Evolutionary conservation across 495 filamentous ascomycete species (phyloP).

Genomic region (Daldinia decipiens): DNA sequence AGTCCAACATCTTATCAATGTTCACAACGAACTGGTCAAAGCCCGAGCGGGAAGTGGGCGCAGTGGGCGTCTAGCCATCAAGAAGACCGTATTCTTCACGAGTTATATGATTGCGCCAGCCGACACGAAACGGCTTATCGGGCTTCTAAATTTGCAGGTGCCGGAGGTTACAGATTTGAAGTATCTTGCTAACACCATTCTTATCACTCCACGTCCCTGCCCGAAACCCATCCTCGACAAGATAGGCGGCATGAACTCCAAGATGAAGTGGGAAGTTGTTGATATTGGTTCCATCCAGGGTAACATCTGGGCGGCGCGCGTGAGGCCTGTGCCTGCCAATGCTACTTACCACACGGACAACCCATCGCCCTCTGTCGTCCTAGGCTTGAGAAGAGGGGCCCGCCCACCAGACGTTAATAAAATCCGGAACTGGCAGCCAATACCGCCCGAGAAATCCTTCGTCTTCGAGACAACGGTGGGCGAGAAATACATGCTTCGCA

Average conservation of each 20-base stretch:
- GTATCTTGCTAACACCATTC: conserved; percentile 86
- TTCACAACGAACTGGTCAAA: conserved; percentile 71
- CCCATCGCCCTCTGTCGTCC: conserved; percentile 74
- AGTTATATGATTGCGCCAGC: conserved; percentile 82
- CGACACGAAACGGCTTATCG: conserved; percentile 75
- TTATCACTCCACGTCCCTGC: conserved; percentile 82
- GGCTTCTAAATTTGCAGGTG: conserved; percentile 69
- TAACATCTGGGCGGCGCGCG: conserved; percentile 84
- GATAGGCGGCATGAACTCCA: conserved; percentile 84
- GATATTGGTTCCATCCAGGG: conserved; percentile 78
- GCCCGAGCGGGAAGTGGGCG: conserved; percentile 45
- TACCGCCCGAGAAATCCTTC: conserved; percentile 71
- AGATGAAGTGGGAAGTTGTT: conserved; percentile 83
- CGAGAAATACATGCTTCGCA: conserved; percentile 82
- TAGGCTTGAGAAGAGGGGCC: conserved; percentile 75
- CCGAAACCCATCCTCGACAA: conserved; percentile 74
- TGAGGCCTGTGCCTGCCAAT: conserved; percentile 74
- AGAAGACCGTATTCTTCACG: conserved; percentile 91
- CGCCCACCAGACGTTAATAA: conserved; percentile 81
- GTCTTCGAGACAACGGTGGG: conserved; percentile 82
- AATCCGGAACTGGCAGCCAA: conserved; percentile 86
- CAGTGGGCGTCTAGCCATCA: conserved; percentile 69
- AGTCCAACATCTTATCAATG: conserved; percentile 88
- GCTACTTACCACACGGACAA: conserved; percentile 79
- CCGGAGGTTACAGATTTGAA: conserved; percentile 73